Percentiles rank a stretch among this genome's conserved stretches.
Conservation (phyloP, 345 rosid species). For the Eucalyptus regnans region DNA sequence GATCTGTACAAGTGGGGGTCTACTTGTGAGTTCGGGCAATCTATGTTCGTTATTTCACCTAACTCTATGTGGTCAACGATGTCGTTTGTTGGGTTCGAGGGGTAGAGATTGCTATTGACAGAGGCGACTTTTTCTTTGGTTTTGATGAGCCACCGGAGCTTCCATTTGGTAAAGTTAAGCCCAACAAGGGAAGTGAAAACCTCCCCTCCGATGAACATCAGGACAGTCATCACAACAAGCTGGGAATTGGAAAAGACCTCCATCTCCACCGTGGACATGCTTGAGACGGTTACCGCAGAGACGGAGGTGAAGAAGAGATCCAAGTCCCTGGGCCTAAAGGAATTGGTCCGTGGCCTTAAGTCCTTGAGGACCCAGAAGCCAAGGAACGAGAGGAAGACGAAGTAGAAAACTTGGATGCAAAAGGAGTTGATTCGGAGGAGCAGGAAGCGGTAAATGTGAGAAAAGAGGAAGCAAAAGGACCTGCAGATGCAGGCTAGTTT, state of each 20-base stretch:
- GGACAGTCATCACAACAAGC: conserved; percentile 34
- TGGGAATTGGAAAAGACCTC: conserved; percentile 65
- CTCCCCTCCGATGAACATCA: conserved; percentile 59
- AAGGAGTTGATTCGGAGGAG: conserved; percentile 10
- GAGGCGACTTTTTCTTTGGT: not conserved
- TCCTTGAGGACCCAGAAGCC: conserved; percentile 15
- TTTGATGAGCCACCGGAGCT: not conserved
- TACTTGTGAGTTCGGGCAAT: not conserved
- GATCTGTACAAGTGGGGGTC: not conserved
- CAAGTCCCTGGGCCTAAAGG: conserved; percentile 14
- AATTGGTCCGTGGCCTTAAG: conserved; percentile 15
- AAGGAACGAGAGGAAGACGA: conserved; percentile 8
- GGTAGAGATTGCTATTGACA: not conserved
- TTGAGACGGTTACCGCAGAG: conserved; percentile 48
- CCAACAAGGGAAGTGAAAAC: conserved; percentile 32
- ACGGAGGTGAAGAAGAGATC: conserved; percentile 66
- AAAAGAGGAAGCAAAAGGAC: not conserved
- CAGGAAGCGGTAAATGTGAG: not conserved
- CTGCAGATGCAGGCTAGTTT: not conserved
- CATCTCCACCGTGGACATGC: conserved; percentile 72
- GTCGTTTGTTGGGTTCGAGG: not conserved
- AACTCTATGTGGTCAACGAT: not conserved
- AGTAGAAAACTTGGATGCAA: conserved; percentile 28
- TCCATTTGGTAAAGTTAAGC: not conserved
- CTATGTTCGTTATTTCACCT: not conserved